phyloP scores from a whole-genome alignment of 192 early-diverging fungal species.

The Rhizophlyctis rosea region DNA sequence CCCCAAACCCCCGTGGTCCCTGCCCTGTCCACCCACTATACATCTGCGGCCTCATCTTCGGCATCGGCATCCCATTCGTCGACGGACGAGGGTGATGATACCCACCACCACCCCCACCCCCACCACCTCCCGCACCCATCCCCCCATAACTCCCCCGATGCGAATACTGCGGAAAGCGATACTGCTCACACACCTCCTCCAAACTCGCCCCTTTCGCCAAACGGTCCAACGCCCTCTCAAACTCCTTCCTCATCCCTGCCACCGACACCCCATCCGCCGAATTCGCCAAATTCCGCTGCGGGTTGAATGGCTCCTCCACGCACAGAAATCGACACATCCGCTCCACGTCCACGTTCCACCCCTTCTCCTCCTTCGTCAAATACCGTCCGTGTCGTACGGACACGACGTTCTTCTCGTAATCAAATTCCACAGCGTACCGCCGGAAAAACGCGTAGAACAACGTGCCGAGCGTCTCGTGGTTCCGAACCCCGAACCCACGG shows the following conservation, averaged over 20 bases:
- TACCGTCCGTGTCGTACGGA: slow-evolving; percentile 76
- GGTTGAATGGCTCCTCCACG: slow-evolving; percentile 92
- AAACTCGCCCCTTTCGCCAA: slow-evolving; percentile 47
- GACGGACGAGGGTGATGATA: too few relatives aligned
- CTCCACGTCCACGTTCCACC: slow-evolving; percentile 74
- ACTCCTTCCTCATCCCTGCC: slow-evolving; percentile 77
- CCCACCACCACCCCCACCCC: too few relatives aligned
- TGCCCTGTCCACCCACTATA: too few relatives aligned
- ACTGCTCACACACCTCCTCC: slow-evolving; percentile 53
- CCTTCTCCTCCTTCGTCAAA: slow-evolving; percentile 77
- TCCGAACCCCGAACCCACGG: slow-evolving; percentile 62
- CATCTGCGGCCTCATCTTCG: too few relatives aligned
- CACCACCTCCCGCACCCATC: background rate
- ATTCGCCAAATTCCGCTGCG: slow-evolving; percentile 85
- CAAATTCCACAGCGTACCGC: slow-evolving; percentile 71
- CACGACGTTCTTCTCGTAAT: slow-evolving; percentile 78
- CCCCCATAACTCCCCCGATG: background rate
- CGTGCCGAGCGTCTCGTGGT: slow-evolving; percentile 73
- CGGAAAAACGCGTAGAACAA: slow-evolving; percentile 86
- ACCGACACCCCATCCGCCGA: slow-evolving; percentile 78
- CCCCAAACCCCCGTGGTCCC: too few relatives aligned
- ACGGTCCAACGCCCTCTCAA: slow-evolving; percentile 65
- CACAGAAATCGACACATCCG: slow-evolving; percentile 67
- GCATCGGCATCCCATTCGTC: too few relatives aligned
- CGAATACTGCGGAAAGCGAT: slow-evolving; percentile 1